phyloP scores from a whole-genome alignment of 202 grass and related monocot genomes.

The Zoysia matrella region DNA sequence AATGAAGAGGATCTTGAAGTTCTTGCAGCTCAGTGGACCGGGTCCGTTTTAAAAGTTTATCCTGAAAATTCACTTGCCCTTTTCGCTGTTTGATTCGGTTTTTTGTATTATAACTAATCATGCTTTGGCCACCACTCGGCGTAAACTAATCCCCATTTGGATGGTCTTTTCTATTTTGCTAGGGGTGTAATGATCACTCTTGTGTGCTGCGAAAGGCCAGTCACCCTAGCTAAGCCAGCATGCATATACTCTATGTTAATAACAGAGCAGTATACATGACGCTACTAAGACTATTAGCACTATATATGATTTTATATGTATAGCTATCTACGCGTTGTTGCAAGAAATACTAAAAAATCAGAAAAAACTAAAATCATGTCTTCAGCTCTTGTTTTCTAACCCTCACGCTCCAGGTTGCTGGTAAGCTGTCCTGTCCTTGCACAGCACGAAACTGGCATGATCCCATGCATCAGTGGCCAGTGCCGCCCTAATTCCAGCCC shows the following conservation, averaged over 20 bases:
- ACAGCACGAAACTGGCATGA: constrained; percentile 52
- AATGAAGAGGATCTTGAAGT: constrained; percentile 44
- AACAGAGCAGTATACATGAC: background rate
- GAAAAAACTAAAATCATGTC: constrained; percentile 8
- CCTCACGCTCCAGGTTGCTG: constrained; percentile 63
- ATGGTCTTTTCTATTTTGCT: constrained; percentile 36
- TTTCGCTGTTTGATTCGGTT: constrained; percentile 49
- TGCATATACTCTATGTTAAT: background rate
- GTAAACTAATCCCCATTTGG: constrained; percentile 55
- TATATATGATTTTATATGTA: background rate
- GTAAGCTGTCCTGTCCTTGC: constrained; percentile 62
- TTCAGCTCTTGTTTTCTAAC: constrained; percentile 63
- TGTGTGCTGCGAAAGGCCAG: constrained; percentile 43
- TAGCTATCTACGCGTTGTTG: constrained; percentile 9
- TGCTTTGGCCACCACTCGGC: constrained; percentile 53
- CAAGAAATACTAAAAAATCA: background rate
- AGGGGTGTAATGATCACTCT: constrained; percentile 45
- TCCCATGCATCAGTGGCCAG: constrained; percentile 51
- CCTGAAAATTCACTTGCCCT: constrained; percentile 50
- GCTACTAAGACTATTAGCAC: background rate
- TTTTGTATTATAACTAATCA: constrained; percentile 65
- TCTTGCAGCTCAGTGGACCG: constrained; percentile 33
- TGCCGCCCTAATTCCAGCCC: constrained; percentile 77
- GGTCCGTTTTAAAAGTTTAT: constrained; percentile 40
- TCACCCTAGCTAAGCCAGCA: background rate